Base-by-base conservation (phyloP, 495 filamentous ascomycete species). In the Hypoxylon trugodes region DNA sequence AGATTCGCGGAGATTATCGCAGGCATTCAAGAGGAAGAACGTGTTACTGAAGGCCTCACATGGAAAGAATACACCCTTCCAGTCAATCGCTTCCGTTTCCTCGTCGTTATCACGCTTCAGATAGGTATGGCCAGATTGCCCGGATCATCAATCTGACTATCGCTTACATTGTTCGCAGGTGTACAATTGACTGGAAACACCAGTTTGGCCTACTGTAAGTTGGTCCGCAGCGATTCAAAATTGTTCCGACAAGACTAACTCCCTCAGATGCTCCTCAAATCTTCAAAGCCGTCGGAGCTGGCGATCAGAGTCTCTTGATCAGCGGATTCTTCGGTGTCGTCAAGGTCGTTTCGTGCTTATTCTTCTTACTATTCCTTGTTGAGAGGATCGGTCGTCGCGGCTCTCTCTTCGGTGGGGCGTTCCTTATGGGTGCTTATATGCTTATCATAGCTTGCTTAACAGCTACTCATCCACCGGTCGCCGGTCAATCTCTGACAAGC, bases 121-220 rank as follows among this genome's bases (percentile, higher is more conserved):
- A 72, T 72, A 36, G 66, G 66, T 70, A 52, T 16, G 35, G 18
- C 2, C 12, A 7, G 16, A 3, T 3, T 6, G 19, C 18, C n/a
- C 5, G n/a, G 8, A 16, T 9, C 10, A 35, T 13, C 18, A 13
- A 25, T 26, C 12, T 12, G 24, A 10, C 12, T 3, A 5, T 2
- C 22, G 26, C 45, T 56, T 16, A 63, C n/a, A 25, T 16, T 1
- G 4, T 16, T 28, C 21, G 3, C 77, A 42, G 77, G 77, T 8
- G 81, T 75, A 1, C 79, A 81, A 59, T 61, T 81, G 4, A 81
- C 80, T 6, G 78, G 80, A 6, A 81, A 81, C 22, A 82, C 79
- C 9, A 79, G 77, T 1, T 64, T 81, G 15, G 80, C 80, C 0
- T 81, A 82, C 68, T 81, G 69, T 69, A 51, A 46, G 69, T 58